phyloP scores from a whole-genome alignment of 495 filamentous ascomycete genomes.

The Recurvomyces mirabilis region DNA sequence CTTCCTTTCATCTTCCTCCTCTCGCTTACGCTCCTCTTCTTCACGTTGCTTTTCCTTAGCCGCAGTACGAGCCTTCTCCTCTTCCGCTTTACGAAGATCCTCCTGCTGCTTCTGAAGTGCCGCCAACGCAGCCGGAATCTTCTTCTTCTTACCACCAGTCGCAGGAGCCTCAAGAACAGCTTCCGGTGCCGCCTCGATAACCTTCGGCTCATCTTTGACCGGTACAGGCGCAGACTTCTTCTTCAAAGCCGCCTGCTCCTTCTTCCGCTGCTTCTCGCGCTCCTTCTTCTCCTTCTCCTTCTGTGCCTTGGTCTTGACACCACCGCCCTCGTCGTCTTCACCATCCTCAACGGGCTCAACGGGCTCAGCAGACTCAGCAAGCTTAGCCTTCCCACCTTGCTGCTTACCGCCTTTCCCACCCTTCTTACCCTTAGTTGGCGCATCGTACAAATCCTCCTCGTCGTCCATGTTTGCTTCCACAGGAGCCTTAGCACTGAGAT shows the following conservation, averaged over 20 bases:
- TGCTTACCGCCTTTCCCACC: conserved; percentile 23
- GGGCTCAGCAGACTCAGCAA: conserved; percentile 28
- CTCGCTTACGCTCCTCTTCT: conserved; percentile 56
- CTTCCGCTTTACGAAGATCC: conserved; percentile 56
- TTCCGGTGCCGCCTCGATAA: conserved; percentile 36
- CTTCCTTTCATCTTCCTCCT: conserved; percentile 63
- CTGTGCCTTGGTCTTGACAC: conserved; percentile 84
- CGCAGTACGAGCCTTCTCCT: conserved; percentile 56
- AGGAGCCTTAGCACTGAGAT: conserved; percentile 58
- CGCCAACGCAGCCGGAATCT: conserved; percentile 66
- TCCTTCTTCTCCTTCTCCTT: conserved; percentile 95
- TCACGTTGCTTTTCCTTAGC: conserved; percentile 64
- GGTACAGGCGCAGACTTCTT: conserved; percentile 48
- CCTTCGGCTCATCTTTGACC: conserved; percentile 27
- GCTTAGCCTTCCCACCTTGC: conserved; percentile 34
- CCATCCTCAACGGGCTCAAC: conserved; percentile 31
- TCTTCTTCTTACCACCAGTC: conserved; percentile 76
- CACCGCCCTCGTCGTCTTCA: conserved; percentile 50
- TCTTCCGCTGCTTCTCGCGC: conserved; percentile 85
- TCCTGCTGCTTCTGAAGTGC: conserved; percentile 92
- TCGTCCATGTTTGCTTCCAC: conserved; percentile 78
- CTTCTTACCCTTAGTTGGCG: conserved; percentile 52
- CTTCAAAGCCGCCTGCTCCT: conserved; percentile 68
- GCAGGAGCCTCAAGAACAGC: conserved; percentile 18
- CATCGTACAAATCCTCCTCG: conserved; percentile 64